Evolutionary conservation across 768 basidiomycete species (phyloP).

Genomic region (Lentinus brumalis): DNA sequence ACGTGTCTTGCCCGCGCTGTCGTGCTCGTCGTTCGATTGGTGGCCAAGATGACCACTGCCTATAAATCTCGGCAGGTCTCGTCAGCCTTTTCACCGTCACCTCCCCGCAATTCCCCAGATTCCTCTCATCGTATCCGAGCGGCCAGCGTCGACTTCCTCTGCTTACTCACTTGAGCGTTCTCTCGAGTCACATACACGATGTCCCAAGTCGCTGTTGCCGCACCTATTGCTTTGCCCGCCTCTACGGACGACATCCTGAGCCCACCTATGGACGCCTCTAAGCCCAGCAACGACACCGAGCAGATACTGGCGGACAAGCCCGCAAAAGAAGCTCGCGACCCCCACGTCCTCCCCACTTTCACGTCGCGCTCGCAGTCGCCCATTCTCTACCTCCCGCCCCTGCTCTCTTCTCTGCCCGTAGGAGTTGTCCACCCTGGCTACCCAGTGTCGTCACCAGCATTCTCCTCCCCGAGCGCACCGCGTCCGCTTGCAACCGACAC

Average conservation of each 20-base stretch:
- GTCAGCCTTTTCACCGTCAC: neutral
- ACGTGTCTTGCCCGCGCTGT: neutral
- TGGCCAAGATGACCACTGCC: neutral
- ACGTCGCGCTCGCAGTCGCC: slow-evolving; percentile 43
- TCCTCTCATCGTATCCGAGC: neutral
- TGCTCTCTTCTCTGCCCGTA: slow-evolving; percentile 74
- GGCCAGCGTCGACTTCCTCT: neutral
- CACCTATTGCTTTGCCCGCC: slow-evolving; percentile 1
- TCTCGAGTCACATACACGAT: neutral
- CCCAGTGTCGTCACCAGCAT: slow-evolving; percentile 19
- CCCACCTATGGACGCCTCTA: neutral
- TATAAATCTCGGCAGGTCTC: neutral
- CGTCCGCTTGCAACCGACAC: slow-evolving; percentile 64
- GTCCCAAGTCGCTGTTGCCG: slow-evolving; percentile 15
- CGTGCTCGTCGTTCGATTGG: neutral
- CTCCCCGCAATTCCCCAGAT: neutral
- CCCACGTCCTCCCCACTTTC: slow-evolving; percentile 60
- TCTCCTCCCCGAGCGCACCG: slow-evolving; percentile 23
- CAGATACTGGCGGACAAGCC: slow-evolving; percentile 5
- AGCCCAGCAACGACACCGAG: neutral
- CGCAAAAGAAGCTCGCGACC: slow-evolving; percentile 39
- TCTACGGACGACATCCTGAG: neutral
- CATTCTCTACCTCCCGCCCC: slow-evolving; percentile 81
- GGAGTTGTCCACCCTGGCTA: slow-evolving; percentile 32
- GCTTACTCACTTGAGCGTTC: neutral